A percentile compares a stretch with the other conserved stretches of the same genome.
phyloP scores from a whole-genome alignment of 768 basidiomycete genomes.

The Psilocybe cyanescens region DNA sequence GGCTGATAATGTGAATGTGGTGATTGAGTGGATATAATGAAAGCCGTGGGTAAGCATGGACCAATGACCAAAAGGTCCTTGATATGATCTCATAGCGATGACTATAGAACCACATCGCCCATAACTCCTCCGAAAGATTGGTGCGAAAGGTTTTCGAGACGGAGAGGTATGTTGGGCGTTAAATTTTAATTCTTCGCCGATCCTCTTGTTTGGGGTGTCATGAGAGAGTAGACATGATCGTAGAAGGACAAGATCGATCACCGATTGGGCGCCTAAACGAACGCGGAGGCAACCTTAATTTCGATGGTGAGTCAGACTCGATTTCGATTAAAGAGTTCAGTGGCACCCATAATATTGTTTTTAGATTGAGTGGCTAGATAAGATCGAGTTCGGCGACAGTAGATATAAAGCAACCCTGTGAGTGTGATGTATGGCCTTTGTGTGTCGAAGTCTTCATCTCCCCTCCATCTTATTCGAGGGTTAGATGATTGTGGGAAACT shows the following conservation, averaged over 20 bases:
- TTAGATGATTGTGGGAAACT: neutral
- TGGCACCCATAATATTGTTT: neutral
- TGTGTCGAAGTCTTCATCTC: neutral
- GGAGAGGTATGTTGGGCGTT: neutral
- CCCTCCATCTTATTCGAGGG: too few relatives aligned
- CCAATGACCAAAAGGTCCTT: neutral
- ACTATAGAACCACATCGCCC: neutral
- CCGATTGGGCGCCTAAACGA: constrained; percentile 21
- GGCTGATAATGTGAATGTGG: neutral
- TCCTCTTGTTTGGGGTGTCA: neutral
- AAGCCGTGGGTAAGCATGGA: neutral
- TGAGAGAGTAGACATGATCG: neutral
- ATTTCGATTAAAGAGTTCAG: neutral
- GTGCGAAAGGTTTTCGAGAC: neutral
- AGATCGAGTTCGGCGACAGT: neutral
- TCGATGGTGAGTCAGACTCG: neutral
- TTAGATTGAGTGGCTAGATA: neutral
- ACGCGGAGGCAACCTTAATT: neutral
- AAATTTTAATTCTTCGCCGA: neutral
- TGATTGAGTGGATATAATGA: neutral
- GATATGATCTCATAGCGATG: neutral
- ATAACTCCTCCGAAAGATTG: neutral
- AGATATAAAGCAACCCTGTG: neutral
- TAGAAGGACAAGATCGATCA: constrained; percentile 14
- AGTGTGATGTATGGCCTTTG: neutral